Evolutionary conservation across 805 yeast genomes (phyloP).

Genomic region (Sugiyamaella americana): DNA sequence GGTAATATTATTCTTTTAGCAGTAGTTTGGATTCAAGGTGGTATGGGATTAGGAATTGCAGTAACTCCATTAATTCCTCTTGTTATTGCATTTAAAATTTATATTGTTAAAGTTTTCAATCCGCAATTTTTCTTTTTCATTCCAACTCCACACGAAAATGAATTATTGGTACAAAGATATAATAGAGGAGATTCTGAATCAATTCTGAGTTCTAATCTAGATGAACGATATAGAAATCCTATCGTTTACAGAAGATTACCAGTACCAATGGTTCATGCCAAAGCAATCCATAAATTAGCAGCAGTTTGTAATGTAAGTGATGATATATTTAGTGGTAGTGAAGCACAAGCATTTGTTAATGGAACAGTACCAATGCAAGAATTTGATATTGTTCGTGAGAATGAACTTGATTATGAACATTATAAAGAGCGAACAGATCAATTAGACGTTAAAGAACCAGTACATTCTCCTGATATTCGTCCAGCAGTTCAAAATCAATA

Average conservation of each 20-base stretch:
- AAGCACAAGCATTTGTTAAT: no score
- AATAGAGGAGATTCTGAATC: not conserved
- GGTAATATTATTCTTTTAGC: slow-evolving; percentile 34
- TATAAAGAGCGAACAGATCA: not conserved
- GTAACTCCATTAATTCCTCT: slow-evolving; percentile 28
- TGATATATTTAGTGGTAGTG: not conserved
- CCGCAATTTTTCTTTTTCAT: slow-evolving; percentile 19
- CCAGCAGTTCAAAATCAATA: no score
- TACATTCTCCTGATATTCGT: no score
- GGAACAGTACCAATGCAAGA: not conserved
- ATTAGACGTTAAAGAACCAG: not conserved
- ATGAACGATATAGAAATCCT: slow-evolving; percentile 22
- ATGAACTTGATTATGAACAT: slow-evolving; percentile 15
- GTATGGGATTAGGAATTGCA: slow-evolving; percentile 30
- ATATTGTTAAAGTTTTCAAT: slow-evolving; percentile 6
- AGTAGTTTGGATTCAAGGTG: slow-evolving; percentile 35
- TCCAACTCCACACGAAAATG: slow-evolving; percentile 18
- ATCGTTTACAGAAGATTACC: slow-evolving; percentile 16
- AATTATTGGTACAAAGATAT: slow-evolving; percentile 10
- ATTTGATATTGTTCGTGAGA: slow-evolving; percentile 15
- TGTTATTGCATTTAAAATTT: slow-evolving; percentile 29
- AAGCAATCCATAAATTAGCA: slow-evolving; percentile 14
- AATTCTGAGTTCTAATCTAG: slow-evolving; percentile 8
- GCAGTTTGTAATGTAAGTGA: slow-evolving; percentile 12
- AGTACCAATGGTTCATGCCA: slow-evolving; percentile 23